Evolutionary conservation across 2,329 filamentous ascomycete genomes (phyloP).

Genomic region (Leptographium wingfieldii): DNA sequence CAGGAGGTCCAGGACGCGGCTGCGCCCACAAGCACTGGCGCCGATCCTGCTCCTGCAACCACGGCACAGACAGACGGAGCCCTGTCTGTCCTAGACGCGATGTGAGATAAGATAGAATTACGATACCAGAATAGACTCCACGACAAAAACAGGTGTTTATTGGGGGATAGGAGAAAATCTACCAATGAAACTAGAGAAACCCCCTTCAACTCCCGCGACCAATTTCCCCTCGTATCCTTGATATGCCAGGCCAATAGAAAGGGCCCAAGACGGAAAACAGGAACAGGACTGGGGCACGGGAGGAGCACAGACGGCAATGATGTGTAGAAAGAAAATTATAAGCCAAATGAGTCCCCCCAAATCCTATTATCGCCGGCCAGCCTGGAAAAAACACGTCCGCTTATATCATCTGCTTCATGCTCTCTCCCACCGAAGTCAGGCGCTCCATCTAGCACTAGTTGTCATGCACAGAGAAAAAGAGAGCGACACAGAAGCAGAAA

Average conservation of each 20-base stretch:
- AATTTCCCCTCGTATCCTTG: neutral
- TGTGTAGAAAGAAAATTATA: neutral
- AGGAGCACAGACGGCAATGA: neutral
- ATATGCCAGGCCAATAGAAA: neutral
- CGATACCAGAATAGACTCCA: too few relatives aligned
- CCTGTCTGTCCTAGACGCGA: neutral
- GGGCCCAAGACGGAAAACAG: neutral
- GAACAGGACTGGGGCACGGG: neutral
- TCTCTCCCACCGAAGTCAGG: neutral
- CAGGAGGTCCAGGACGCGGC: neutral
- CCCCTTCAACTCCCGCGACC: neutral
- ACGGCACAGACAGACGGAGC: neutral
- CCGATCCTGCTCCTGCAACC: neutral
- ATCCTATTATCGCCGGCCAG: neutral
- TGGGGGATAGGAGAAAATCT: neutral
- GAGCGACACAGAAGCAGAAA: neutral
- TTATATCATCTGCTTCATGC: neutral
- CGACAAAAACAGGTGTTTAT: neutral
- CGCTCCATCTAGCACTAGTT: neutral
- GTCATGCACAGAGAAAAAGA: neutral
- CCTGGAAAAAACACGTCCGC: neutral
- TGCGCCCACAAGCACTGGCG: neutral
- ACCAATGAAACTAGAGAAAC: neutral
- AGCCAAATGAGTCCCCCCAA: neutral
- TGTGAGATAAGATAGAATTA: too few relatives aligned